Base-by-base conservation (phyloP, 2,329 filamentous ascomycete genomes). In the Coniochaeta pulveracea region DNA sequence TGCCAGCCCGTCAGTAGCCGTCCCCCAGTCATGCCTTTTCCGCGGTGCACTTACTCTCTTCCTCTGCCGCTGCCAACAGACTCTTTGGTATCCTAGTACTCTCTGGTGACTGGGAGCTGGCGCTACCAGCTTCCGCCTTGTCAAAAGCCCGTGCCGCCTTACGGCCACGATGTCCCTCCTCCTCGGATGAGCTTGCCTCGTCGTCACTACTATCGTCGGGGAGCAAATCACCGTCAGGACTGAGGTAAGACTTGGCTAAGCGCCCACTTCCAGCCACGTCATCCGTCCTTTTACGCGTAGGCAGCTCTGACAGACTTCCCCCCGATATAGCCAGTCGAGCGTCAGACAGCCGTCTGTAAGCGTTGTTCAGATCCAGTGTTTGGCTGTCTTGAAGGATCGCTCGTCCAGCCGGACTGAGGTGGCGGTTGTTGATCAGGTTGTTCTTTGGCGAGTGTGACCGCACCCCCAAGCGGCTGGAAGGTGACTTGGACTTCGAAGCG, bases 261-360 rank as follows among this genome's bases (percentile, higher is more conserved):
- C 82, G 72, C 30, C 68, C 70, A 24, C 49, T 49, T 3, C 57
- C 55, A 6, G 60, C 56, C 9, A 50, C 49, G 29, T 64, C 57
- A 11, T 61, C 60, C 5, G 49, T 44, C n/a, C 57, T 63, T 47
- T 77, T 79, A 33, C 72, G 67, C 40, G 69, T 62, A 12, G 76
- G 68, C 15, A 84, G 59, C 33, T 65, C 61, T 6, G 78, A 67
- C 19, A 89, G 56, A 33, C 63, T 71, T 18, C 80, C 77, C 12
- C 72, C 67, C 5, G 77, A 76, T 19, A 66, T 67, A 4, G 73
- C 64, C 26, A 88, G 57, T 33, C 78, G 76, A 9, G 79, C 79
- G 48, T 88, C 79, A 2, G 81, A 85, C 12, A 86, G 58, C 37
- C 74, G 70, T 33, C 77, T 67, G 48, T 86, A 84, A 4, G 80